Percentiles rank a stretch among this genome's conserved stretches.
phyloP scores from a whole-genome alignment of 2,329 filamentous ascomycete species.

The Exophiala mesophila region DNA sequence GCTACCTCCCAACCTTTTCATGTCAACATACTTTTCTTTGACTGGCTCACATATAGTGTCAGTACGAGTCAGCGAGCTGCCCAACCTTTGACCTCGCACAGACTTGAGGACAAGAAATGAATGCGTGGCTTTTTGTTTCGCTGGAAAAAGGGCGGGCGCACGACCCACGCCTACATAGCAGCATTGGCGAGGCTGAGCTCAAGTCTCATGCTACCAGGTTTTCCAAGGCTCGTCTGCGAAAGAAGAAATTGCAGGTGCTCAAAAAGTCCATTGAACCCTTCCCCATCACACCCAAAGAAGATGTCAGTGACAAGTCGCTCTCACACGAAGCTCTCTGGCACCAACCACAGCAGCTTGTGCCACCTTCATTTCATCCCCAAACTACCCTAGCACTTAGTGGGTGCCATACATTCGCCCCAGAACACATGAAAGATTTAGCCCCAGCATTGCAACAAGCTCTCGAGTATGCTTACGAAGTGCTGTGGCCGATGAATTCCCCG shows the following conservation, averaged over 20 bases:
- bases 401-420: not conserved
- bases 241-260: not conserved
- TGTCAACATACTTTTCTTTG: too few species aligned
- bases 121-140: not conserved
- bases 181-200: not conserved
- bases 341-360: too few species aligned
- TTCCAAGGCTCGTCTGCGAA: not conserved
- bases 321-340: too few species aligned
- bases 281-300: not conserved
- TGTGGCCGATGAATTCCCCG: slow-evolving; percentile 7
- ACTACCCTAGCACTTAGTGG: too few species aligned
- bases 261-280: not conserved
- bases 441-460: not conserved
- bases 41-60: too few species aligned
- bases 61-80: too few species aligned
- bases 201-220: slow-evolving; percentile 2
- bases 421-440: not conserved
- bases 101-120: too few species aligned
- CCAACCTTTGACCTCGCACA: too few species aligned
- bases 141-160: not conserved
- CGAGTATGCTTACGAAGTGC: slow-evolving; percentile 6
- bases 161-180: not conserved
- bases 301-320: too few species aligned
- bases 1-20: too few species aligned
- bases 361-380: too few species aligned